Conservation (phyloP, 495 filamentous ascomycete genomes). For the Penicillium subrubescens region DNA sequence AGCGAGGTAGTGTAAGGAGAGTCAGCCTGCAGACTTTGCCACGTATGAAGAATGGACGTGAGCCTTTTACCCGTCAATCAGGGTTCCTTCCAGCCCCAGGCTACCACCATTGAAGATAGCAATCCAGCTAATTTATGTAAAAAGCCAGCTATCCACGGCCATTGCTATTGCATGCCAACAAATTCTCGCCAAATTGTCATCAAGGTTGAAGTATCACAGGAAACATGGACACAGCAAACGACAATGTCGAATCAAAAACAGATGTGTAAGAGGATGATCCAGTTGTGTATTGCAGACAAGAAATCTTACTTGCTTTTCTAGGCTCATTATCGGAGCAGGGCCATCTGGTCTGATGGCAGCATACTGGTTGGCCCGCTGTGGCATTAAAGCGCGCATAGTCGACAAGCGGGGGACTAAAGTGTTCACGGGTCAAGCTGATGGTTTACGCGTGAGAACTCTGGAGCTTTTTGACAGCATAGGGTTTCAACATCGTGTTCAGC, state of each 20-base stretch:
- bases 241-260: constrained; percentile 11
- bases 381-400: constrained; percentile 59
- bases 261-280: constrained; percentile 20
- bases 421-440: constrained; percentile 63
- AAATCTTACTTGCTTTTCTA: constrained; percentile 1
- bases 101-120: neutral
- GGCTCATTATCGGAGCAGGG: constrained; percentile 67
- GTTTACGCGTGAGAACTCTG: constrained; percentile 57
- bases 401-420: constrained; percentile 61
- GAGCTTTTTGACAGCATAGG: constrained; percentile 71
- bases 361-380: constrained; percentile 62
- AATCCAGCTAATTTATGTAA: neutral
- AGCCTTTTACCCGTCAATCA: neutral
- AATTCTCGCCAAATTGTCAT: neutral
- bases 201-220: neutral
- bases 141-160: neutral
- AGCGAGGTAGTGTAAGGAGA: neutral
- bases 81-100: neutral
- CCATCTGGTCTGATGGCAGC: constrained; percentile 66
- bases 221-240: constrained; percentile 10
- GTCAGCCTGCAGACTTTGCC: neutral
- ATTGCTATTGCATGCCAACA: neutral
- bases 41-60: neutral
- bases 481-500: constrained; percentile 59
- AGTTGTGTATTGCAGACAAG: no score